Evolutionary conservation across 139 green algal species (phyloP).

Genomic region (Closterium sp.): DNA sequence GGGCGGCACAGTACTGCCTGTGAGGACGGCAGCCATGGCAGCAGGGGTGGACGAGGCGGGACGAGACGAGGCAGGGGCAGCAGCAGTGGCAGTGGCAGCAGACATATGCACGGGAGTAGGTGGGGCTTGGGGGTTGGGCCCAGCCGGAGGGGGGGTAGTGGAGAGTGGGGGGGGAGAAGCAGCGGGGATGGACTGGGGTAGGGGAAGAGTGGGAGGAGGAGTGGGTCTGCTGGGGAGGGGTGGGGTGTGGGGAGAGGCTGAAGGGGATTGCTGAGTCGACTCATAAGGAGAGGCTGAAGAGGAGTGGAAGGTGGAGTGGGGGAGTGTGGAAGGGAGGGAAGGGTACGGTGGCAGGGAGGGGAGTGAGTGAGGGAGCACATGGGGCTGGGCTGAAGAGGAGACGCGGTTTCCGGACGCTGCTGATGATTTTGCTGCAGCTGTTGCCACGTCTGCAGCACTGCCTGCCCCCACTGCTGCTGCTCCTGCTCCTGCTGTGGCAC

Average conservation of each 20-base stretch:
- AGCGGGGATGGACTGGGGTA: background rate
- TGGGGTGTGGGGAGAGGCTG: background rate
- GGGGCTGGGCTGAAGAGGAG: background rate
- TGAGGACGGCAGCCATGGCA: background rate
- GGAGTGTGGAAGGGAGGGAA: background rate
- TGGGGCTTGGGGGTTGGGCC: background rate
- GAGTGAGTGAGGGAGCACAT: background rate
- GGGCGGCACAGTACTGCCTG: background rate
- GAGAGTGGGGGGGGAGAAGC: background rate
- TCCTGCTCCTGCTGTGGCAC: background rate
- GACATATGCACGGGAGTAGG: background rate
- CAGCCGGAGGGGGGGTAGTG: background rate
- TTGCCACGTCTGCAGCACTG: background rate
- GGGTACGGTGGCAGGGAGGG: background rate
- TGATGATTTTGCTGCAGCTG: background rate
- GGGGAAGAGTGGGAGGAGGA: background rate
- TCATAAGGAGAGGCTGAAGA: too few relatives aligned
- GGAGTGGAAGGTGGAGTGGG: background rate
- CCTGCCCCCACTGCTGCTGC: background rate
- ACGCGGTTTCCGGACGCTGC: background rate
- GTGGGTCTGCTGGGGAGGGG: background rate
- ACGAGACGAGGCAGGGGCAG: background rate
- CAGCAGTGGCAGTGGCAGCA: background rate
- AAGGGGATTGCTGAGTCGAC: too few relatives aligned
- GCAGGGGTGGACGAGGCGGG: background rate